These are phyloP conservation scores for Huntiella abstrusa DNA, from an alignment of 2,329 filamentous ascomycete species.

Conservation along the genomic window DNA sequence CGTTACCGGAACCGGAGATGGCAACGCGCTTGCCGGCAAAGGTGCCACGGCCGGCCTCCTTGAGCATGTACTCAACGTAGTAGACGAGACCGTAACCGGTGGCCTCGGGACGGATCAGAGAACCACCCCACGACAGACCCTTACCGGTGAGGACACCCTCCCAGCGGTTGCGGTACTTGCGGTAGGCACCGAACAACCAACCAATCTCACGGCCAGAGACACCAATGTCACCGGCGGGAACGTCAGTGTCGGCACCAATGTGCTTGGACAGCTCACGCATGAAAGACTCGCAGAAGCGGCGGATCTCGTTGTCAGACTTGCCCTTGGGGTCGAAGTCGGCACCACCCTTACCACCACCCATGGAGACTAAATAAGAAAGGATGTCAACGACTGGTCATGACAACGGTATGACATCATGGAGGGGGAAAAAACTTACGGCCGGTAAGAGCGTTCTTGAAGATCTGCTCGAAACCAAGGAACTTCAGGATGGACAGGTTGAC, in stretches of 20 bases:
- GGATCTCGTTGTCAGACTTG: constrained; percentile 93
- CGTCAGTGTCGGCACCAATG: constrained; percentile 90
- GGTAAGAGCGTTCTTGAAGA: constrained; percentile 98
- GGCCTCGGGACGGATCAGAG: constrained; percentile 85
- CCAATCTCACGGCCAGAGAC: constrained; percentile 84
- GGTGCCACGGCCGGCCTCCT: constrained; percentile 68
- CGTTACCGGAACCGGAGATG: constrained; percentile 93
- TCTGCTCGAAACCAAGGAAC: constrained; percentile 98
- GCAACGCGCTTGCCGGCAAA: constrained; percentile 87
- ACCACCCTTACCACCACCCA: constrained; percentile 95
- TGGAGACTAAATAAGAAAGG: constrained; percentile 26
- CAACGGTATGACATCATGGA: not conserved
- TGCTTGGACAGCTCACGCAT: constrained; percentile 92
- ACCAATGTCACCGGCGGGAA: constrained; percentile 93
- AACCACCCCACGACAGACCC: constrained; percentile 82
- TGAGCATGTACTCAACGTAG: constrained; percentile 91
- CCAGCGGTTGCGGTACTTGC: constrained; percentile 72
- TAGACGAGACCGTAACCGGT: constrained; percentile 94
- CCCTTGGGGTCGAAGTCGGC: constrained; percentile 98
- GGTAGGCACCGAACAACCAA: constrained; percentile 88
- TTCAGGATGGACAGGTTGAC: constrained; percentile 73
- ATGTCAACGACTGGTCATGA: not conserved
- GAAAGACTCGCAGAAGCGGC: constrained; percentile 88
- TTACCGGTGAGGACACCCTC: constrained; percentile 95
- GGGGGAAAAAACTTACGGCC: constrained; percentile 45